phyloP scores from a whole-genome alignment of 352 stramenopile genomes.

The Globisporangium canariense region DNA sequence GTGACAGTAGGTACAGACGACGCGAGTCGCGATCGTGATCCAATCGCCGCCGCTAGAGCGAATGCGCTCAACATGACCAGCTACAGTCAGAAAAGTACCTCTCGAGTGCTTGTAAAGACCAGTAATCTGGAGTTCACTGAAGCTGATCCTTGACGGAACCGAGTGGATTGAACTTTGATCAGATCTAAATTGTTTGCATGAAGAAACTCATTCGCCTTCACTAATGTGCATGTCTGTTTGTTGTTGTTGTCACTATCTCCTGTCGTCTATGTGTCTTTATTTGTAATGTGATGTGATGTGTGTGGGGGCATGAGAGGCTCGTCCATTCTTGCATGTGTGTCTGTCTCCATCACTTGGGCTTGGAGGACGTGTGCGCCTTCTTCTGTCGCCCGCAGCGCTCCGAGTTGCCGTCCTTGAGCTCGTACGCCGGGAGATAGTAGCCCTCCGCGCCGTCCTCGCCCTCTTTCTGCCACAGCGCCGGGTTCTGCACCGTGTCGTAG shows the following conservation, averaged over 20 bases:
- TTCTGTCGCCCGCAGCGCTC: slow-evolving; percentile 80
- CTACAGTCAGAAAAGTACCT: neutral
- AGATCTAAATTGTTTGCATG: slow-evolving; percentile 2
- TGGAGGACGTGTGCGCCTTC: slow-evolving; percentile 66
- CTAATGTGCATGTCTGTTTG: neutral
- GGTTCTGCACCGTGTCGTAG: slow-evolving; percentile 94
- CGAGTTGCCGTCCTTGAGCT: slow-evolving; percentile 58
- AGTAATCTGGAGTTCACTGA: neutral
- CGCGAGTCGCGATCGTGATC: slow-evolving; percentile 3
- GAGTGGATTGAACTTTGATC: neutral
- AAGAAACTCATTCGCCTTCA: neutral
- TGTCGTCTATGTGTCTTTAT: slow-evolving; percentile 11
- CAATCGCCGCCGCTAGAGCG: neutral
- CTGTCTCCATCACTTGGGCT: slow-evolving; percentile 21
- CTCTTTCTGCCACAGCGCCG: slow-evolving; percentile 72
- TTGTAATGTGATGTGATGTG: neutral
- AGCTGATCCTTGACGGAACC: neutral
- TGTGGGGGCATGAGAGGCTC: neutral
- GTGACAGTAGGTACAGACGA: slow-evolving; percentile 1
- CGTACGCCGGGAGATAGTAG: slow-evolving; percentile 70
- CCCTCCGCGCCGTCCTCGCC: slow-evolving; percentile 48
- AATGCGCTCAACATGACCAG: neutral
- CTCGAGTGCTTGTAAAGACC: too few relatives aligned
- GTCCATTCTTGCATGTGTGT: neutral
- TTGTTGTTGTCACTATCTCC: neutral